Evolutionary conservation across 306 rosid species (phyloP), one percentile per base, ranked within the genome.

Genomic region (Fagus crenata): DNA sequence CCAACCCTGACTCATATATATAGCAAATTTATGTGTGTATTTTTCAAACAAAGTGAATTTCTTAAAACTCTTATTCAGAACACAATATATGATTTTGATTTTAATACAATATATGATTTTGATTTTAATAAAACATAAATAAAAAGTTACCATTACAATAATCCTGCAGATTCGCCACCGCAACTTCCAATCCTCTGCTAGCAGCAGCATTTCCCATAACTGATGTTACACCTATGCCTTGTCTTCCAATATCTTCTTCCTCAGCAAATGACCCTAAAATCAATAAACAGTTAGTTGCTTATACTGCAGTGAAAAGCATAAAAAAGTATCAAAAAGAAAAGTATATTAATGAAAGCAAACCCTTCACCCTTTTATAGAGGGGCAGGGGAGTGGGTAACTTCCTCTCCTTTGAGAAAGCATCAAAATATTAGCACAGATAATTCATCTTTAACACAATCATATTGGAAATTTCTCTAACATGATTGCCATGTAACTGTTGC

Each of bases 231-330:
- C 81, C 65, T 73, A 93, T 78, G 53, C 97, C 90, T 76, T 86
- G 97, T 77, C 94, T 86, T 84, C 98, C 99, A 35, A 93, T 86
- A 87, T 96, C 99, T 87, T 96, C 99, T 87, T 96, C 99, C 87
- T 96, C 99, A 54, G 99, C 99, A 89, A 96, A 96, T 69, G 98
- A 92, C 77, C 99, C 98, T 91, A 74, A 51, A 14, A 81, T 32
- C 68, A 53, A 81, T 55, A 82, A 76, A 54, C 32, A 18, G 37
- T 39, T 31, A 54, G 55, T 51, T 77, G 55, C 31, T 37, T 54
- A 22, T 72, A 55, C 13, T 31, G 76, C 7, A 60, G 32, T 56
- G 36, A 67, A 46, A 75, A 40, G 65, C 74, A 58, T 69, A 77
- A 31, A 36, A 51, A 70, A 14, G 75, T 55, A 69, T 54, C 67